Conservation (phyloP, 139 green algal species). For the Chlorella sp. region DNA sequence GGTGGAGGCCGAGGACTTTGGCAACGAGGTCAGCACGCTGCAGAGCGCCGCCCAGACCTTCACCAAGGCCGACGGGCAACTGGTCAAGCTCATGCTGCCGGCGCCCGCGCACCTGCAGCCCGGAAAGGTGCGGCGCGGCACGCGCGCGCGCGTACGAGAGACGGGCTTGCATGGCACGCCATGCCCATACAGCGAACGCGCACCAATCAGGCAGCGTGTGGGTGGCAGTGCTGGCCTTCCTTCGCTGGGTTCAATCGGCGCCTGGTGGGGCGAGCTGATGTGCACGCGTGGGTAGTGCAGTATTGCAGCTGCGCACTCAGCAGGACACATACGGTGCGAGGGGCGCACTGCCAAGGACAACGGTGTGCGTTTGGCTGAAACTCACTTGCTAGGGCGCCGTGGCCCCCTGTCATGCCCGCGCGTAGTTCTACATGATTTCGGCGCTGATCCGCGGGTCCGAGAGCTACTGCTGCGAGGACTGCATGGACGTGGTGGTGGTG, state of each 20-base stretch:
- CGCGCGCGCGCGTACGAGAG: background rate
- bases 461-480: slow-evolving; percentile 68
- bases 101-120: slow-evolving; percentile 35
- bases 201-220: background rate
- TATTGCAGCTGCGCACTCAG: too few species aligned
- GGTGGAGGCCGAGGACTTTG: slow-evolving; percentile 35
- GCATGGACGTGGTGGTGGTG: slow-evolving; percentile 52
- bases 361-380: too few species aligned
- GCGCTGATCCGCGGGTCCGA: slow-evolving; percentile 57
- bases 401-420: background rate
- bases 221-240: background rate
- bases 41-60: slow-evolving; percentile 47
- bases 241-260: background rate
- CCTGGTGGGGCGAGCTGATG: too few species aligned
- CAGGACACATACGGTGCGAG: too few species aligned
- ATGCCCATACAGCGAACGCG: background rate
- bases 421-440: slow-evolving; percentile 57
- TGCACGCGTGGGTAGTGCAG: too few species aligned
- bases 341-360: too few species aligned
- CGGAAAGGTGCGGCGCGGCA: background rate
- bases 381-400: too few species aligned
- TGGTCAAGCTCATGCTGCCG: slow-evolving; percentile 43
- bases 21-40: slow-evolving; percentile 30
- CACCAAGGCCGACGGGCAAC: slow-evolving; percentile 54
- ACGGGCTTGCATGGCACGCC: too few species aligned